These are phyloP conservation scores for Fusarium nanum DNA, from an alignment of 2,329 filamentous ascomycete genomes.

Conservation along the genomic window DNA sequence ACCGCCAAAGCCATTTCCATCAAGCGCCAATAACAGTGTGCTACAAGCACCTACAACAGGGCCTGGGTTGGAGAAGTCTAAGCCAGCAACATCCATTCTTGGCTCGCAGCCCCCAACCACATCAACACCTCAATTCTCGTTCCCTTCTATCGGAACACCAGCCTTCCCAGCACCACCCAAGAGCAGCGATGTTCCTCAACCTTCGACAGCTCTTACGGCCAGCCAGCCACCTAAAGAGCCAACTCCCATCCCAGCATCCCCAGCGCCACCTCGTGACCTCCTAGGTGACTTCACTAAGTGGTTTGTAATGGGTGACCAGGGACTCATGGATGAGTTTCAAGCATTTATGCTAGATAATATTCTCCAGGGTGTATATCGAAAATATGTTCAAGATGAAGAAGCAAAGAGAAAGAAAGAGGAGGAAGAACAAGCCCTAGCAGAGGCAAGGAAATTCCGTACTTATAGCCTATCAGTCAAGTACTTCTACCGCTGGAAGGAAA, in stretches of 20 bases:
- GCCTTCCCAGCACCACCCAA: background rate
- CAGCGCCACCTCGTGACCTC: conserved; percentile 52
- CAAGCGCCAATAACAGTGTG: background rate
- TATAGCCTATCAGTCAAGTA: conserved; percentile 65
- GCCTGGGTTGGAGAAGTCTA: conserved; percentile 1
- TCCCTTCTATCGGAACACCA: conserved; percentile 17
- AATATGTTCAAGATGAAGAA: conserved; percentile 55
- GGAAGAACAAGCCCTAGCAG: conserved; percentile 58
- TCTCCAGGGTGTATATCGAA: conserved; percentile 56
- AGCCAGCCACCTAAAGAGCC: conserved; percentile 17
- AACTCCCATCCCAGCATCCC: conserved; percentile 13
- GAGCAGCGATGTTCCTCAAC: background rate
- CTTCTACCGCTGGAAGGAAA: conserved; percentile 67
- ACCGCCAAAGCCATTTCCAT: background rate
- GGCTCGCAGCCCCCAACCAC: background rate
- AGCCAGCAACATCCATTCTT: conserved; percentile 9
- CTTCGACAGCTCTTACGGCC: conserved; percentile 8
- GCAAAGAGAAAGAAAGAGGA: conserved; percentile 60
- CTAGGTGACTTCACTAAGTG: conserved; percentile 65
- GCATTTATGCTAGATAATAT: conserved; percentile 59
- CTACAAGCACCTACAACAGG: conserved; percentile 1
- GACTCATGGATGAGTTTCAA: conserved; percentile 64
- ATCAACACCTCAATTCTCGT: conserved; percentile 21
- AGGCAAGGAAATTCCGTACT: conserved; percentile 61
- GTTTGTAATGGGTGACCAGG: conserved; percentile 66